Evolutionary conservation across 2,329 filamentous ascomycete species (phyloP), one percentile per base, ranked within the genome.

Genomic region (Monosporascus sp.): DNA sequence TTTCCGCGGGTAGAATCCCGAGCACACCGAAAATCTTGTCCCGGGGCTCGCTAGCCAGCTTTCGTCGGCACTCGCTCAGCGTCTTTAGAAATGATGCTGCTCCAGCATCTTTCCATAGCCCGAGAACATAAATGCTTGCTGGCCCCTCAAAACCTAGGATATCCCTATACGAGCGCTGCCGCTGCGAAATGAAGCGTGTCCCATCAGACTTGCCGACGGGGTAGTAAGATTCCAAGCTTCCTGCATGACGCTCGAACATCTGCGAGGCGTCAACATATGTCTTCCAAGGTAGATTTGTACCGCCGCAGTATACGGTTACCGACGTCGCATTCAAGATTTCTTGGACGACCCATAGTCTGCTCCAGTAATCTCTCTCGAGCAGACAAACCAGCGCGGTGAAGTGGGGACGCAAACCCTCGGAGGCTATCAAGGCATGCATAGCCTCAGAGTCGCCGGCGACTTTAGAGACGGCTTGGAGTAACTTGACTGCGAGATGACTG

Each of bases 11-110:
- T 17, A 72, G 50, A 5, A 73, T 44, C 1, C 69, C 70, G 0
- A 72, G 55, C 18, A 73, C 57, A 6, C 66, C 70, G 50, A 65
- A 72, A 1, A 73, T 58, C 51, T 70, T 73, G 49, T 72, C 71
- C n/a, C 59, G 61, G 5, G 70, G 57, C 20, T 71, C 65, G 25
- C 60, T 54, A n/a, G 55, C 57, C 1, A 66, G 52, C 50, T 69
- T 69, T 24, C 53, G 54, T 35, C 67, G 54, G 49, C 60, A 66
- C 14, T 37, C 45, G 7, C 57, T 55, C 51, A 70, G 54, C 0
- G 64, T 58, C 9, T 61, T 53, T n/a, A 67, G 59, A 1, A 70
- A 48, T 2, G 59, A 49, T 20, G 38, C 43, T 14, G 43, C n/a
- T 14, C 46, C 49, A 15, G 31, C 31, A 20, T 38, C 38, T 14